Evolutionary conservation across 2,329 filamentous ascomycete genomes (phyloP).

Genomic region (Botrytis fabae): DNA sequence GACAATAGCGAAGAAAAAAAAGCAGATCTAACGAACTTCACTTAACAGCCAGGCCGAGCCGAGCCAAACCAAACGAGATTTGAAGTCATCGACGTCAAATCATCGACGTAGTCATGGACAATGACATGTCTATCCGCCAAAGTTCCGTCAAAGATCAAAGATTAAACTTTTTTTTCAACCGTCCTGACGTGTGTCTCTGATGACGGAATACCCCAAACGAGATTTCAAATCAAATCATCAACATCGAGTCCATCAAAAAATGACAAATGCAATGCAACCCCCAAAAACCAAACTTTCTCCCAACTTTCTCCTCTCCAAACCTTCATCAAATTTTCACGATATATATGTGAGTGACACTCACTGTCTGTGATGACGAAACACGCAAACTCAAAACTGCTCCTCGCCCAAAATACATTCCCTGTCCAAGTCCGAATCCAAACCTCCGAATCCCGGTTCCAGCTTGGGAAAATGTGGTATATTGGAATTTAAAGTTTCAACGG

Average conservation of each 20-base stretch:
- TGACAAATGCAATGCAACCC: background rate
- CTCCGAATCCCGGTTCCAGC: background rate
- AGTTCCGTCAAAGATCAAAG: background rate
- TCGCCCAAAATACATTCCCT: background rate
- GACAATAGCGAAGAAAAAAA: background rate
- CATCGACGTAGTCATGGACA: background rate
- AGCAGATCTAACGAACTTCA: background rate
- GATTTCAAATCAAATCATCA: background rate
- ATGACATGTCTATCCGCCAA: background rate
- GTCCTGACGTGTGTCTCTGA: background rate
- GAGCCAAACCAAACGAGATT: background rate
- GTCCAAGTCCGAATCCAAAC: background rate
- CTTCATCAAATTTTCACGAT: background rate
- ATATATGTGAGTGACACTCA: background rate
- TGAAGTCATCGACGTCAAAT: background rate
- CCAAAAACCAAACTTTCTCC: background rate
- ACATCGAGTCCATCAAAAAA: background rate
- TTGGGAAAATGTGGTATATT: background rate
- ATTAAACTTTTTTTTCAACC: background rate
- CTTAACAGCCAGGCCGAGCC: background rate
- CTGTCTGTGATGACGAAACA: conserved; percentile 1
- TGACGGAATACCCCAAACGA: background rate
- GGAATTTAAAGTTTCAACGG: conserved; percentile 3
- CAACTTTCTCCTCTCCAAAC: background rate
- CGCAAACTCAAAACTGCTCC: background rate